These are phyloP conservation scores for Anthracocystis setariae DNA, from an alignment of 1,284 basidiomycete genomes.

Conservation along the genomic window DNA sequence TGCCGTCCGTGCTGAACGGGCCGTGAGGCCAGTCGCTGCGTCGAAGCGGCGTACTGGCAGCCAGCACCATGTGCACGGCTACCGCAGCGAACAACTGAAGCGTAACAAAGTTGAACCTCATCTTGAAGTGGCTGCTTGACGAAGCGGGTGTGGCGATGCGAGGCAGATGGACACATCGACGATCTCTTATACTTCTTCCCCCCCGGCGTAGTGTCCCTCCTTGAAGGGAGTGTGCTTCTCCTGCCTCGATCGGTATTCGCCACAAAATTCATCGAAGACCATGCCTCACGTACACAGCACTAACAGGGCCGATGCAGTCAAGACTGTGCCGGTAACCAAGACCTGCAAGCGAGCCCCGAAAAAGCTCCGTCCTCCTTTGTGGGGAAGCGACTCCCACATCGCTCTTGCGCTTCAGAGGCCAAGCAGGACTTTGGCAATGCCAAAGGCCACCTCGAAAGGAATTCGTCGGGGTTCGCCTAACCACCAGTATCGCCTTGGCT, in stretches of 20 bases:
- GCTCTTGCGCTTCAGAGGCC: neutral
- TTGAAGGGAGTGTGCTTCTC: no score
- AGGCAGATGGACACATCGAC: neutral
- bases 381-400: neutral
- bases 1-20: constrained; percentile 27
- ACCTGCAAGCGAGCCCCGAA: constrained; percentile 7
- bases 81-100: constrained; percentile 19
- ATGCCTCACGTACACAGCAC: no score
- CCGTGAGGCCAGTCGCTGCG: constrained; percentile 37
- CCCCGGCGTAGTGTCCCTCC: neutral
- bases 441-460: neutral
- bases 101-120: constrained; percentile 28
- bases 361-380: neutral
- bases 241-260: neutral
- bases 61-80: constrained; percentile 14
- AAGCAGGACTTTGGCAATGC: constrained; percentile 1
- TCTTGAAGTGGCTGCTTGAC: constrained; percentile 1
- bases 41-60: constrained; percentile 14
- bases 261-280: neutral
- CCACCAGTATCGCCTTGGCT: neutral
- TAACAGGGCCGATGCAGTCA: no score
- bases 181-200: constrained; percentile 1
- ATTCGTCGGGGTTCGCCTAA: constrained; percentile 20
- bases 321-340: no score
- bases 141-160: neutral